Evolutionary conservation across 768 basidiomycete species (phyloP), one percentile per base, ranked within the genome.

Genomic region (Termitomyces bulborhizus): DNA sequence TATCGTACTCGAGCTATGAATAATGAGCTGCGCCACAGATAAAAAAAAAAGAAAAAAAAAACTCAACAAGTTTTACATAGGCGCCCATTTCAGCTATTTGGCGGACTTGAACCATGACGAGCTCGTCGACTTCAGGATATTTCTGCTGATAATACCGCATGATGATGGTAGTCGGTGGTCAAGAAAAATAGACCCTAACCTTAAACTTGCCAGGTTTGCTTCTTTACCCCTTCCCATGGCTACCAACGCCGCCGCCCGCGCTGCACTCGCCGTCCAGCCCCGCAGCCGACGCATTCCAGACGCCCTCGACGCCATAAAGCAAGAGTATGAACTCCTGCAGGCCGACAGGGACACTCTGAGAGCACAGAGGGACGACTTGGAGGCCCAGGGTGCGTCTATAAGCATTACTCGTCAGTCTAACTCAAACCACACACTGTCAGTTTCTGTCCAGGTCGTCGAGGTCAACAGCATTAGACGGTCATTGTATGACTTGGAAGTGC

Each of bases 41-140:
- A 8, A 8, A 4, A 1, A 31, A 8, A 6, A 8, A 31, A 31
- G 29, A 21, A 21, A 21, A 21, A 21, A 21, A 21, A 21, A 16
- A 41, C 75, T 89, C 63, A 61, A 96, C 95, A 63, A 99, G 79
- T 68, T 98, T 98, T 60, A 99, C 97, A 69, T 99, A 98, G 44
- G 97, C 97, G 46, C 97, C 97, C 96, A 98, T 99, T 72, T 99
- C 96, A 51, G 94, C 93, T 65, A 99, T 99, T 75, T 97, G 93
- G 70, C 92, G 90, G 60, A 99, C 97, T 68, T 98, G 95, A 12
- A 99, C 97, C 96, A 98, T 98, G 72, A 98, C 97, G 50, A 98
- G 86, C 70, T 97, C 92, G 69, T 99, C 96, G 59, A 97, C 92
- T 71, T 98, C 91, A 27, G 94, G 94, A 68, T 94, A 97, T 63